Evolutionary conservation across 1,139 yeast species (phyloP), one percentile per base, ranked within the genome.

Genomic region (Eremothecium cymbalariae): DNA sequence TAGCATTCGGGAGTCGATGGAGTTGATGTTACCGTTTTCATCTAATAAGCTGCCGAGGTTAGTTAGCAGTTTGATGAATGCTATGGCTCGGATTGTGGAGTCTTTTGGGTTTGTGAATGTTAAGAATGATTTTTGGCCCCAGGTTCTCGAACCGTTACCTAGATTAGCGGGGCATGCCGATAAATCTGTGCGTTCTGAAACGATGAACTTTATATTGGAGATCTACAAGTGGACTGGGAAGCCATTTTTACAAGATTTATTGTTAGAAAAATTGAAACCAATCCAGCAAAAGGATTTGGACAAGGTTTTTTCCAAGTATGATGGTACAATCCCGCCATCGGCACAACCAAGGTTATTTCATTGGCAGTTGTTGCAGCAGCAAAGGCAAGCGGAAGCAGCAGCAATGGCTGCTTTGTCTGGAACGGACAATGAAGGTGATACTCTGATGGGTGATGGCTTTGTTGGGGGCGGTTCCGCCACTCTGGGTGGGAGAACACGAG

Each of bases 261-360:
- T 86, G 26, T 72, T 86, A 40, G 73, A 80, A 2, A 77, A 76
- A 20, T 66, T 90, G 55, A 90, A 90, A 54, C 95, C 96, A 0
- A 85, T 86, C 9, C 97, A 90, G 57, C 93, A 85, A 57, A 83
- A 80, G 47, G 98, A 90, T 50, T 67, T 93, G 40, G 68, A 76
- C 3, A 72, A 74, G 25, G 77, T 70, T 13, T 85, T 90, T 57
- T 80, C 70, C 22, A 65, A 32, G 68, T 72, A 18, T 62, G 63
- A 27, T 18, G 43, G 41, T 18, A 32, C 36, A 6, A 40, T 40
- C n/a, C 43, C 43, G 13, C 43, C 43, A 4, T n/a, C 32, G 9
- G 24, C 35, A 6, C 40, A 39, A 23, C 36, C 35, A 65, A 55
- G 34, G 25, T 34, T 31, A 54, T 55, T 27, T 23, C 36, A 31